Conservation (phyloP, 1,284 basidiomycete genomes). For the Malassezia arunalokei region DNA sequence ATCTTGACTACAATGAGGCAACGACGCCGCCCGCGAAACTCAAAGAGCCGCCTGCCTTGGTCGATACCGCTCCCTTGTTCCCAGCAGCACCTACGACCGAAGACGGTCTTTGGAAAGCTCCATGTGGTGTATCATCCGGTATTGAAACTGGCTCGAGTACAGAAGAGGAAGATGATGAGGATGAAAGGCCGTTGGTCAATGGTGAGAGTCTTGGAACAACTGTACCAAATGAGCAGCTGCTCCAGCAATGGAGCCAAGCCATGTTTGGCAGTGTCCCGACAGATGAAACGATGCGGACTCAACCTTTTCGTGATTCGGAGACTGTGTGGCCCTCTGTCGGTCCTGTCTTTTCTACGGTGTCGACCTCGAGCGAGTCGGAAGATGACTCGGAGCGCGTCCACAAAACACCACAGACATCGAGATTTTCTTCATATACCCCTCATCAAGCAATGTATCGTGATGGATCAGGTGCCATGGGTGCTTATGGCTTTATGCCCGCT, state of each 20-base stretch:
- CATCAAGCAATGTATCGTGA: not conserved
- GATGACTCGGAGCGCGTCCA: constrained; percentile 3
- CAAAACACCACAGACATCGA: not conserved
- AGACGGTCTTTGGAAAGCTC: not conserved
- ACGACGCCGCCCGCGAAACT: constrained; percentile 1
- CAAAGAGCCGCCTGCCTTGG: not conserved
- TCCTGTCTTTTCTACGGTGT: constrained; percentile 12
- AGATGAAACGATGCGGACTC: not conserved
- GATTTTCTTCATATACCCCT: not conserved
- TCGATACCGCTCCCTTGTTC: not conserved
- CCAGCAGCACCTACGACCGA: not conserved
- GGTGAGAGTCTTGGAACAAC: not conserved
- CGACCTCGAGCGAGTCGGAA: constrained; percentile 15
- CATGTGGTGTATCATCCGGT: constrained; percentile 1
- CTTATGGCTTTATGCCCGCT: constrained; percentile 35
- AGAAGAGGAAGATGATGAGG: constrained; percentile 17
- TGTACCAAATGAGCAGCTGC: constrained; percentile 11
- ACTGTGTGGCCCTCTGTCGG: constrained; percentile 4
- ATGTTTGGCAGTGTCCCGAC: constrained; percentile 2
- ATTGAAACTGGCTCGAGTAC: constrained; percentile 16
- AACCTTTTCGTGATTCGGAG: not conserved
- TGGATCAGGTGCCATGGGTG: constrained; percentile 24
- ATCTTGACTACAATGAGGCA: constrained; percentile 4
- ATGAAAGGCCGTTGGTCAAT: constrained; percentile 4
- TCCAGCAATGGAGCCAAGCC: constrained; percentile 15